Percentiles rank a stretch among this genome's conserved stretches.
Evolutionary conservation across 768 basidiomycete genomes (phyloP).

Genomic region (Butyriboletus loyo): DNA sequence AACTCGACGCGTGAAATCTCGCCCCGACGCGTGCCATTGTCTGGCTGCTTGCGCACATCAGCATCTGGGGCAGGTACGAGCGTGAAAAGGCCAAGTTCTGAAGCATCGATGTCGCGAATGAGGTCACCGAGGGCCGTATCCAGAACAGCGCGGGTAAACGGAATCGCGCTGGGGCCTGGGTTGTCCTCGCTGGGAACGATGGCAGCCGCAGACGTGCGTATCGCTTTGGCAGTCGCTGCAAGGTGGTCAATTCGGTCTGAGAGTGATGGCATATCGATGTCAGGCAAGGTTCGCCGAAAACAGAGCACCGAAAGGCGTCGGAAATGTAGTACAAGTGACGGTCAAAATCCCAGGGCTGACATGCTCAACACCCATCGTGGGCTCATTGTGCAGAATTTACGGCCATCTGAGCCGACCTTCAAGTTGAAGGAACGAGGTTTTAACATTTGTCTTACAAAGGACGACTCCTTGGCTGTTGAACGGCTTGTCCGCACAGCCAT

Average conservation of each 20-base stretch:
- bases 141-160: constrained; percentile 68
- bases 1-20: constrained; percentile 65
- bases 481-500: constrained; percentile 24
- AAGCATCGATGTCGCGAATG: constrained; percentile 74
- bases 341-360: neutral
- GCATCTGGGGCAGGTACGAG: constrained; percentile 42
- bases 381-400: neutral
- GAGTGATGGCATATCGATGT: constrained; percentile 47
- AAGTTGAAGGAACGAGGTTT: neutral
- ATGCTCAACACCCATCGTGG: neutral
- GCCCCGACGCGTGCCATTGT: constrained; percentile 28
- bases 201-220: constrained; percentile 42
- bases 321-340: neutral
- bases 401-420: neutral
- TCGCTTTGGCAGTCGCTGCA: constrained; percentile 47
- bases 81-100: constrained; percentile 76
- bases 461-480: too few relatives aligned
- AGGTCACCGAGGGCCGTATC: constrained; percentile 63
- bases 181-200: constrained; percentile 28
- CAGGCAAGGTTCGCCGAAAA: neutral
- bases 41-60: constrained; percentile 27
- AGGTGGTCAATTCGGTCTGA: constrained; percentile 70
- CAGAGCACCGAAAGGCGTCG: neutral
- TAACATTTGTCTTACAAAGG: too few relatives aligned
- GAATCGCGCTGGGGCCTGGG: constrained; percentile 7